These are phyloP conservation scores for Fragosphaeria purpurea DNA, from an alignment of 2,329 filamentous ascomycete genomes.

Conservation along the genomic window DNA sequence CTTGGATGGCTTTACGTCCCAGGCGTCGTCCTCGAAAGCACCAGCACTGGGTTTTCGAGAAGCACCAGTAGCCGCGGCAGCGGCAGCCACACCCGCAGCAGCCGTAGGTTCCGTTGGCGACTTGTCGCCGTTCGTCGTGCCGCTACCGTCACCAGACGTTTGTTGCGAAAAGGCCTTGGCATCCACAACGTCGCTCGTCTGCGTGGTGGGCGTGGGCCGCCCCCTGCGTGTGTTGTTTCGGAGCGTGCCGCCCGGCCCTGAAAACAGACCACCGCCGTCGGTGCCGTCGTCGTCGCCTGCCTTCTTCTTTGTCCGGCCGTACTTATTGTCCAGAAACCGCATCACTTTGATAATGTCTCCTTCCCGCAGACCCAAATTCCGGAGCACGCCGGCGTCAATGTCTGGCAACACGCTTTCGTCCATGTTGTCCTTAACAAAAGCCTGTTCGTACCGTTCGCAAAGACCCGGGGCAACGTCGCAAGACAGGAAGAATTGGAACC, in stretches of 20 bases:
- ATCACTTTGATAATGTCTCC: constrained; percentile 95
- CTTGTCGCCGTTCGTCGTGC: constrained; percentile 14
- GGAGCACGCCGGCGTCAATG: constrained; percentile 70
- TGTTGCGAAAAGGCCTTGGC: constrained; percentile 71
- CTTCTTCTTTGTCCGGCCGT: constrained; percentile 53
- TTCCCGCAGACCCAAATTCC: constrained; percentile 86
- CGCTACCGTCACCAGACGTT: constrained; percentile 30
- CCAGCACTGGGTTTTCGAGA: constrained; percentile 14
- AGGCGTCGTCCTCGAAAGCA: constrained; percentile 93
- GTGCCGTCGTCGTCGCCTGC: constrained; percentile 50
- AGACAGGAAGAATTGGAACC: constrained; percentile 96
- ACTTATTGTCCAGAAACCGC: constrained; percentile 77
- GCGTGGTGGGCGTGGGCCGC: constrained; percentile 74
- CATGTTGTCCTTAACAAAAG: constrained; percentile 88
- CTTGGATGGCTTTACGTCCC: constrained; percentile 83
- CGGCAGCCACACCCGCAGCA: constrained; percentile 22
- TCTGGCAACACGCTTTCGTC: constrained; percentile 87
- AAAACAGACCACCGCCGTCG: constrained; percentile 64
- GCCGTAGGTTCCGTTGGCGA: too few species aligned
- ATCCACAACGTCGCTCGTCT: constrained; percentile 78
- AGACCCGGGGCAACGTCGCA: constrained; percentile 87
- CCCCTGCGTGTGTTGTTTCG: constrained; percentile 93
- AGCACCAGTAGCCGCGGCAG: constrained; percentile 9
- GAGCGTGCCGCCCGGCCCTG: constrained; percentile 80
- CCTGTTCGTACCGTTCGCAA: constrained; percentile 87